A percentile compares a stretch with the other conserved stretches of the same genome.
Conservation (phyloP, 2,329 filamentous ascomycete species). For the Fusarium penzigii region DNA sequence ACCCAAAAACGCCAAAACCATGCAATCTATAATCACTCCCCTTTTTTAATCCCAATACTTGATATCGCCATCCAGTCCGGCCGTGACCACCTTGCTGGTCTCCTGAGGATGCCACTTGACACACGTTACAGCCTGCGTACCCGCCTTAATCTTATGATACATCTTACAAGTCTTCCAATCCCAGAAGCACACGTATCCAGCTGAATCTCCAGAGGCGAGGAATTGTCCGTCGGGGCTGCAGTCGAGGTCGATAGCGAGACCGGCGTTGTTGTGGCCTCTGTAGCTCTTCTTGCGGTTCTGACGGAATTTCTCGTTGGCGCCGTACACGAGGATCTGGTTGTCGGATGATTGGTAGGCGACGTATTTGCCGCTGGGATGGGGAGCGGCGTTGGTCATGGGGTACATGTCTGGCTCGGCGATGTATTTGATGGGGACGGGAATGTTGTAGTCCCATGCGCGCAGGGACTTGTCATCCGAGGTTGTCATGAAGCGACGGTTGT, state of each 20-base stretch:
- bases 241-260: constrained; percentile 86
- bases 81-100: constrained; percentile 89
- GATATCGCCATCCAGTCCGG: constrained; percentile 84
- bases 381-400: constrained; percentile 80
- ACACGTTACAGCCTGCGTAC: constrained; percentile 79
- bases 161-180: constrained; percentile 99
- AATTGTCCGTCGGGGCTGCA: constrained; percentile 93
- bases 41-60: constrained; percentile 86
- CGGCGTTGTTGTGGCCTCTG: constrained; percentile 92
- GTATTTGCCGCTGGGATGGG: constrained; percentile 89
- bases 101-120: constrained; percentile 98
- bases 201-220: constrained; percentile 81
- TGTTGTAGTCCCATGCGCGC: constrained; percentile 97
- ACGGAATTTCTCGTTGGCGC: constrained; percentile 90
- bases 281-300: constrained; percentile 98
- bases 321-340: constrained; percentile 97
- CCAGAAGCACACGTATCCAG: constrained; percentile 93
- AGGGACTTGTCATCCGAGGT: constrained; percentile 97
- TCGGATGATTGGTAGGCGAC: constrained; percentile 91
- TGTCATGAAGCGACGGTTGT: constrained; percentile 93
- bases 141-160: constrained; percentile 92
- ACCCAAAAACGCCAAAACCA: no score
- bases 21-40: no score
- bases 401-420: constrained; percentile 99
- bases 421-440: constrained; percentile 97